Percentiles rank a stretch among this genome's conserved stretches.
These are phyloP conservation scores for Suillus tomentosus DNA, from an alignment of 768 basidiomycete genomes.

Conservation along the genomic window DNA sequence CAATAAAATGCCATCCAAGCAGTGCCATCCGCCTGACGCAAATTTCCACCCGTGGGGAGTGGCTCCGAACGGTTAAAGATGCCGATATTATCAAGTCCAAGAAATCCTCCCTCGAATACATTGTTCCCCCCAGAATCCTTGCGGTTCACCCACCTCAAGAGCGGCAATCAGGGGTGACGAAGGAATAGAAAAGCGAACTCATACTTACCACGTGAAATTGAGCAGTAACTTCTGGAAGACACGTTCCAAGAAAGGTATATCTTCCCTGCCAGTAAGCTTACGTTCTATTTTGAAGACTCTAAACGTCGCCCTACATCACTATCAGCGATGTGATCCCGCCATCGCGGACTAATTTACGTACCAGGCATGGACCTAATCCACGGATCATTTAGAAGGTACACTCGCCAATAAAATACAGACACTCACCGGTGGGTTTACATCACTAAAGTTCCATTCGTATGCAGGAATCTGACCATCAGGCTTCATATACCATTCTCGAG, in stretches of 20 bases:
- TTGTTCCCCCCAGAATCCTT: constrained; percentile 95
- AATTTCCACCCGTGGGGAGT: constrained; percentile 87
- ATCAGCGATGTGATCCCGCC: constrained; percentile 5
- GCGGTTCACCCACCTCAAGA: constrained; percentile 91
- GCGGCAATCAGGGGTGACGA: constrained; percentile 9
- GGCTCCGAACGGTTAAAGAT: constrained; percentile 98
- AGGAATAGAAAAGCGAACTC: neutral
- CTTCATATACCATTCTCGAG: constrained; percentile 99
- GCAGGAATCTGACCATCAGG: constrained; percentile 98
- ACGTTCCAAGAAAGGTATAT: constrained; percentile 89
- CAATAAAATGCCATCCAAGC: constrained; percentile 99
- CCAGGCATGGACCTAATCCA: constrained; percentile 79
- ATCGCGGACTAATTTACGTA: constrained; percentile 28
- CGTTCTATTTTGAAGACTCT: constrained; percentile 99
- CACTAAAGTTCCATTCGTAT: constrained; percentile 99
- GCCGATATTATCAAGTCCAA: constrained; percentile 97
- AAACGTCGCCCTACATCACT: constrained; percentile 81
- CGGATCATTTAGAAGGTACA: neutral
- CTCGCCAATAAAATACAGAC: neutral
- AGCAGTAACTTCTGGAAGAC: constrained; percentile 97
- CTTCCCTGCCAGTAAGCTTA: constrained; percentile 89
- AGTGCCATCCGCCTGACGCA: constrained; percentile 98
- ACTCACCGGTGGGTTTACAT: constrained; percentile 89
- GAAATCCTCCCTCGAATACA: constrained; percentile 98
- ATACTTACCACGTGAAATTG: constrained; percentile 89